These are phyloP conservation scores for Monilinia fructicola DNA, from an alignment of 2,329 filamentous ascomycete species.

Conservation along the genomic window DNA sequence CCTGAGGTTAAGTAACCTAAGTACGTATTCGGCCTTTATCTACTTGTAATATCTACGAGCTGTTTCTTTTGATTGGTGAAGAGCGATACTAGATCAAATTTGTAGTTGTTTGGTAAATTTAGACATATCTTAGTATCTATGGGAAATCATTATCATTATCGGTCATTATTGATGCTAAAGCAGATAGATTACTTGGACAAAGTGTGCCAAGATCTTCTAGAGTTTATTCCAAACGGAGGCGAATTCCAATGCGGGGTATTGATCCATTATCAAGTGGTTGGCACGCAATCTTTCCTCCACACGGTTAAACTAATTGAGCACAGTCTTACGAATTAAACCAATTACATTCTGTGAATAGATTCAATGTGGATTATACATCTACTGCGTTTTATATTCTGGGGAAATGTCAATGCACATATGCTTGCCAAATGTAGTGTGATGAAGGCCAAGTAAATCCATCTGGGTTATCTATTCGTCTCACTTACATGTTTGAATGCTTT, in stretches of 20 bases:
- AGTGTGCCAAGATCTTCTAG: not conserved
- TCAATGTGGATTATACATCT: not conserved
- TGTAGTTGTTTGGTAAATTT: too few species aligned
- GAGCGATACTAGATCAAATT: too few species aligned
- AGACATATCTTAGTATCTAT: not conserved
- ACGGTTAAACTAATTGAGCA: not conserved
- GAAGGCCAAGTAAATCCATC: conserved; percentile 8
- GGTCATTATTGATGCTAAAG: too few species aligned
- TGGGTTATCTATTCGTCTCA: conserved; percentile 4
- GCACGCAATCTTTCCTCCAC: not conserved
- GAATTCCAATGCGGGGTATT: not conserved
- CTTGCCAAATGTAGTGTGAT: conserved; percentile 6
- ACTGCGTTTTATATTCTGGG: not conserved
- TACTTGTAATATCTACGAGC: too few species aligned
- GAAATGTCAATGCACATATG: not conserved
- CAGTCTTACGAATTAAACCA: not conserved
- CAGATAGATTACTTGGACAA: too few species aligned
- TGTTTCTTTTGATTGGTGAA: too few species aligned
- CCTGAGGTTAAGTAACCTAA: too few species aligned
- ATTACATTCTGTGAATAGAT: not conserved
- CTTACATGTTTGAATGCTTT: not conserved
- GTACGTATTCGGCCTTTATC: too few species aligned
- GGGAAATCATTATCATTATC: not conserved
- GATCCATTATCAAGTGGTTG: not conserved
- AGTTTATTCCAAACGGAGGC: not conserved